These are phyloP conservation scores for Agrocybe chaxingu DNA, from an alignment of 768 basidiomycete species.

Conservation along the genomic window DNA sequence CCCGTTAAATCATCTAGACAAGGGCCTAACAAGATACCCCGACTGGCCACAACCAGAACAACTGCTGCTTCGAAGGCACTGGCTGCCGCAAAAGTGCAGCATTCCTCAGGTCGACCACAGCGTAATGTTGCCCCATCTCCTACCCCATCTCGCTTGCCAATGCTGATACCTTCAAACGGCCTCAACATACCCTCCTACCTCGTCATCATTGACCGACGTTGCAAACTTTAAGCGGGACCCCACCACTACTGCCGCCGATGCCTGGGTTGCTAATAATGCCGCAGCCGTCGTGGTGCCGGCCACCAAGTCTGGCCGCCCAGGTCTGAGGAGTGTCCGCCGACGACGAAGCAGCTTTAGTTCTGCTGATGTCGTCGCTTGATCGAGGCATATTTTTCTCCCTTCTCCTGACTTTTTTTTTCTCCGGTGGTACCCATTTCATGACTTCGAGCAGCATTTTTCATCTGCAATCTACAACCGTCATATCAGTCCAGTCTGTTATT, in stretches of 20 bases:
- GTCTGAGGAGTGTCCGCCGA: constrained; percentile 68
- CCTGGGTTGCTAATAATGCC: constrained; percentile 77
- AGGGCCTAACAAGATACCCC: constrained; percentile 67
- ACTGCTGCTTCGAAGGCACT: constrained; percentile 45
- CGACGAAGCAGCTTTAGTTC: constrained; percentile 86
- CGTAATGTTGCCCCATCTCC: constrained; percentile 49
- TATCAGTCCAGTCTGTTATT: constrained; percentile 9
- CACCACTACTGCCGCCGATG: constrained; percentile 40
- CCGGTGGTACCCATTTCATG: not conserved
- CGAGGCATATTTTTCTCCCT: constrained; percentile 3
- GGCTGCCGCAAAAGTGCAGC: constrained; percentile 31
- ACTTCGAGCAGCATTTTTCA: constrained; percentile 13
- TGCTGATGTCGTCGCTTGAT: constrained; percentile 78
- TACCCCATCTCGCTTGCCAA: constrained; percentile 75
- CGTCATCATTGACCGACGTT: constrained; percentile 47
- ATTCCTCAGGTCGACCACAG: constrained; percentile 25
- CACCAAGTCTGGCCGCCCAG: constrained; percentile 71
- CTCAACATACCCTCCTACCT: constrained; percentile 33
- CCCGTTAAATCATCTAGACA: constrained; percentile 43
- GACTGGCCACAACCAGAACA: constrained; percentile 51
- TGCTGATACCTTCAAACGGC: constrained; percentile 57
- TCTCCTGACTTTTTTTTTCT: constrained; percentile 3
- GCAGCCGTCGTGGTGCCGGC: constrained; percentile 69
- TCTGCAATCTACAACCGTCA: constrained; percentile 15
- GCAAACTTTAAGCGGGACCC: constrained; percentile 36